Evolutionary conservation across 139 green algal species (phyloP), one percentile per base, ranked within the genome.

Genomic region (Pleodorina starrii): DNA sequence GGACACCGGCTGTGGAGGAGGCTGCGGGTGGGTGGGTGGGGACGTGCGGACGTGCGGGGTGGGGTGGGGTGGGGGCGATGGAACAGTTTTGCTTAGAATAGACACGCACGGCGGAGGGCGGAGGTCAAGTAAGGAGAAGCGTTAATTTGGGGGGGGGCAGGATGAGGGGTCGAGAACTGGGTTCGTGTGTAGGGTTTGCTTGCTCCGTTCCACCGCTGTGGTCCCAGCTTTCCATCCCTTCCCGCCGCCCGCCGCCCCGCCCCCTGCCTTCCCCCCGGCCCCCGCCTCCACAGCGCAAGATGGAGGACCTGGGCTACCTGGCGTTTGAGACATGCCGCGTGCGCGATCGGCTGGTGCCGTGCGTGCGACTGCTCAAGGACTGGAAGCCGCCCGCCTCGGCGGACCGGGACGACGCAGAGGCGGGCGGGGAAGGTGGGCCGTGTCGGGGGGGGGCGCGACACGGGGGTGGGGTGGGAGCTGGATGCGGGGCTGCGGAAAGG

Each of bases 1-100:
- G 93, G 93, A 12, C 93, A 96, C 89, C 72, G 90, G 14, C 36
- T 83, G 44, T 96, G 93, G 93, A 66, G 93, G n/a, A 76, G 92
- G 32, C 32, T 94, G 27, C 87, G 91, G 77, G 81, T 92, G 46
- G 42, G 68, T 14, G 35, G 19, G 32, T 3, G 0, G n/a, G 36
- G 32, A 7, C 32, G 68, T 46, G 35, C 27, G 38, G 2, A 51
- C 23, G 23, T 5, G 36, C 12, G n/a, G 44, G n/a, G 46, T 1
- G 12, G 46, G 9, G 42, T 25, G 1, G 36, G 1, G 36, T 32
- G 36, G 16, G 38, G 66, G n/a, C n/a, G n/a, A n/a, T n/a, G n/a
- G n/a, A n/a, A n/a, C n/a, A n/a, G n/a, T n/a, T n/a, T n/a, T n/a
- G n/a, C n/a, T n/a, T n/a, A n/a, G n/a, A n/a, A n/a, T n/a, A n/a